Base-by-base conservation (phyloP, 1,284 basidiomycete genomes). In the Trichosporon sp. region DNA sequence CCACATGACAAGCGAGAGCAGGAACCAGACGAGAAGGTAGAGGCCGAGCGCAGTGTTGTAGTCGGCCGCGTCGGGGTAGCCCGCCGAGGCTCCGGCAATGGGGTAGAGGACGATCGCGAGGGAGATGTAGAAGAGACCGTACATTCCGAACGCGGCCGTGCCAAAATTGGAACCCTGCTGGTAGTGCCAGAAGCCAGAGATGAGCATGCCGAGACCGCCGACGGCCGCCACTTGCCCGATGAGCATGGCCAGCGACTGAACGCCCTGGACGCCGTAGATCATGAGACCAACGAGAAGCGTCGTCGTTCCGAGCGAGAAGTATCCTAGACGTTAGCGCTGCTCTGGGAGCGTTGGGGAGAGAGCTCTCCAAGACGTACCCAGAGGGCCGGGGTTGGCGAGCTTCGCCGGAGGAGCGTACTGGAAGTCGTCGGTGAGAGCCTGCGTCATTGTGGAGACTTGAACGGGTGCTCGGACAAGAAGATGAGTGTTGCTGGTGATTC, bases 121-220 rank as follows among this genome's bases (percentile, higher is more conserved):
- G 10, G 72, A 73, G n/a, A 73, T 67, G 37, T 70, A 73, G 70
- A 73, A 73, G 32, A 69, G 68, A 10, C 72, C 72, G 70, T 73
- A 73, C 71, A 73, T 70, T 26, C 71, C 71, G 35, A 73, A 73
- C 10, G 69, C 71, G 11, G 69, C 64, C n/a, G 69, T 64, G 51
- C 61, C 71, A 31, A 73, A 73, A 10, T 65, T 70, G 5, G 64
- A 46, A 16, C 71, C 71, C 67, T 70, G 69, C 69, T 73, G 71
- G 67, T 73, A 68, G 67, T 65, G 65, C 69, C 56, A 67, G 56
- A 73, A 43, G 11, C 71, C 69, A 10, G 71, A 73, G 69, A 73
- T 73, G 67, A 73, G 71, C 71, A 73, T 73, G 14, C 71, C 71
- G 31, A 73, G 67, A 14, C 71, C 71, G 16, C 71, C 71, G 19